These are phyloP conservation scores for Cryptococcus neoformans DNA, from an alignment of 1,284 basidiomycete species.

Conservation along the genomic window DNA sequence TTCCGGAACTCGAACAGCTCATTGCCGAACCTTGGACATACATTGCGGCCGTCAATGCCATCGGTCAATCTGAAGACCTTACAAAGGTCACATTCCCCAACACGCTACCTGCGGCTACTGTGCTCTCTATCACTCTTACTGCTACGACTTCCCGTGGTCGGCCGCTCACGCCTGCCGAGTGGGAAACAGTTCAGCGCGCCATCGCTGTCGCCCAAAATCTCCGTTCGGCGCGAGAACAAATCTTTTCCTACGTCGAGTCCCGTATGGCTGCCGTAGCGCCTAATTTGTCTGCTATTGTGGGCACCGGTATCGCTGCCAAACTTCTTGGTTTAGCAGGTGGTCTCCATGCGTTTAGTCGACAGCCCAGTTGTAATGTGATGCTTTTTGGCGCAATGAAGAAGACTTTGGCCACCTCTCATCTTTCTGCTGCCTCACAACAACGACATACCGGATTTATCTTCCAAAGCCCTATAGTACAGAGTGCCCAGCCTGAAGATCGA, in stretches of 20 bases:
- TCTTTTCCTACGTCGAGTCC: slow-evolving; percentile 98
- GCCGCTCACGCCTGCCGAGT: slow-evolving; percentile 65
- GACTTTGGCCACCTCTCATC: slow-evolving; percentile 74
- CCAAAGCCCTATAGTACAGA: slow-evolving; percentile 82
- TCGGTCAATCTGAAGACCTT: slow-evolving; percentile 82
- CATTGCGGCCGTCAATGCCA: slow-evolving; percentile 81
- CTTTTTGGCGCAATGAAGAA: slow-evolving; percentile 92
- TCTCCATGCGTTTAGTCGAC: slow-evolving; percentile 82
- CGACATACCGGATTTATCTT: slow-evolving; percentile 97
- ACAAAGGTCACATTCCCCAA: slow-evolving; percentile 76
- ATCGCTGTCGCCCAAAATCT: slow-evolving; percentile 83
- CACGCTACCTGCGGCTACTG: slow-evolving; percentile 80
- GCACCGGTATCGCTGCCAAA: slow-evolving; percentile 97
- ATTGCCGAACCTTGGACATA: slow-evolving; percentile 90
- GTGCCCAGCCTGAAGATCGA: slow-evolving; percentile 86
- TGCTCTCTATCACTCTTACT: slow-evolving; percentile 95
- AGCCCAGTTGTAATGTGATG: slow-evolving; percentile 94
- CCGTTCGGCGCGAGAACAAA: slow-evolving; percentile 87
- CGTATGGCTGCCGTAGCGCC: slow-evolving; percentile 98
- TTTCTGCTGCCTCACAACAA: slow-evolving; percentile 61
- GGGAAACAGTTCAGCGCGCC: slow-evolving; percentile 77
- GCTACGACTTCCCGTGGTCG: slow-evolving; percentile 78
- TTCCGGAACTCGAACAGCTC: slow-evolving; percentile 95
- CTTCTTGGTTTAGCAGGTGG: slow-evolving; percentile 96
- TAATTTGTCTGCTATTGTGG: slow-evolving; percentile 96